Evolutionary conservation across 495 filamentous ascomycete genomes (phyloP).

Genomic region (Aspergillus campestris): DNA sequence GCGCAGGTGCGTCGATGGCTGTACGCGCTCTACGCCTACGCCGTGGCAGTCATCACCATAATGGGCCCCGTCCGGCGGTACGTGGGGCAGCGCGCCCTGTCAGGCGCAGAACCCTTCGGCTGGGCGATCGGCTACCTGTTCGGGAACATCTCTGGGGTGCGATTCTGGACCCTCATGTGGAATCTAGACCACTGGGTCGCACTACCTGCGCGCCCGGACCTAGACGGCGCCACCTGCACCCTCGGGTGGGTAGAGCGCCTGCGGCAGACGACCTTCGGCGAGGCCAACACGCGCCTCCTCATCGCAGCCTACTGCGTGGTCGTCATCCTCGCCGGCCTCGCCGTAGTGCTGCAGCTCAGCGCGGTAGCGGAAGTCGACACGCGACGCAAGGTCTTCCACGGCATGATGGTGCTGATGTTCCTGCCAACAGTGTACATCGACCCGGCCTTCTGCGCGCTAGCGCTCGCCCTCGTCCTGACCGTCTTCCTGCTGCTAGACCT

Average conservation of each 20-base stretch:
- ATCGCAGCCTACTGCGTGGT: conserved; percentile 63
- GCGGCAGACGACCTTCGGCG: conserved; percentile 51
- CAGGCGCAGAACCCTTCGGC: conserved; percentile 71
- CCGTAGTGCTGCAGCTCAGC: conserved; percentile 63
- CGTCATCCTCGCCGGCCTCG: conserved; percentile 62
- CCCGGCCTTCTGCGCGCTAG: conserved; percentile 71
- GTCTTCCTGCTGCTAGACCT: conserved; percentile 84
- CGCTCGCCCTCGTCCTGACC: conserved; percentile 62
- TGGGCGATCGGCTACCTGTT: conserved; percentile 90
- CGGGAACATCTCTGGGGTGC: conserved; percentile 63
- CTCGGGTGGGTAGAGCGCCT: conserved; percentile 52
- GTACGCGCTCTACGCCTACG: conserved; percentile 73
- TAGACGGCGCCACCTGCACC: conserved; percentile 26
- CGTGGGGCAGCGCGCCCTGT: conserved; percentile 55
- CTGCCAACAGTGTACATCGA: conserved; percentile 79
- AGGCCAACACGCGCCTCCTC: conserved; percentile 73
- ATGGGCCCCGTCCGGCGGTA: conserved; percentile 64
- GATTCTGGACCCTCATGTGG: conserved; percentile 54
- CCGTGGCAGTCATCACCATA: conserved; percentile 51
- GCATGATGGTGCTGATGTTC: conserved; percentile 95
- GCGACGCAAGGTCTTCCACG: conserved; percentile 96
- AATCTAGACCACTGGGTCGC: conserved; percentile 69
- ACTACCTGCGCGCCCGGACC: conserved; percentile 48
- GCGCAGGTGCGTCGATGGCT: conserved; percentile 69
- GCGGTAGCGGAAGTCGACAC: conserved; percentile 81